Evolutionary conservation across 2,329 filamentous ascomycete genomes (phyloP), one percentile per base, ranked within the genome.

Genomic region (Bisporella sp.): DNA sequence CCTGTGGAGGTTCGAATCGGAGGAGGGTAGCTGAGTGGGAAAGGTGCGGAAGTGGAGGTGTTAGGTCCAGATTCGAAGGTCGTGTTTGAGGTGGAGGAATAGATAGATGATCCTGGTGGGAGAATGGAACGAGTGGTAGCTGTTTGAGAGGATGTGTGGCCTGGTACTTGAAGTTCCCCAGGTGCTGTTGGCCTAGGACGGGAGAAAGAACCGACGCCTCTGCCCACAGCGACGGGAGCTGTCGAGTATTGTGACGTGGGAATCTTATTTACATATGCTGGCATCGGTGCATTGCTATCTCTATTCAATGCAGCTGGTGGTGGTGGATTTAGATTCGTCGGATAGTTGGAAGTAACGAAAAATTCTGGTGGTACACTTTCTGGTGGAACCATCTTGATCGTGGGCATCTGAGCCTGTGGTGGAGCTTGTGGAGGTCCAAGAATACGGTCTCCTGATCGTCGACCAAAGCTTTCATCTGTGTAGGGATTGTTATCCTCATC

Each of bases 401-500:
- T 37, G 8, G 35, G 35, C 35, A 9, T n/a, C 8, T 9, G n/a
- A 37, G 35, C 35, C 4, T 8, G 8, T n/a, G 8, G 35, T 37
- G 35, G 35, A 9, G 35, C 8, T n/a, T 21, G 21, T 21, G 21
- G 21, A 21, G 21, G 13, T 29, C n/a, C 41, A 13, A 42, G 11
- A 28, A 28, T 28, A 13, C 41, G 30, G 41, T 42, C 41, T 21
- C 13, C 28, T 42, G 28, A 29, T 42, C 30, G 9, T 31, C 29
- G 37, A 7, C 47, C 42, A 52, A 52, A 56, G 3, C 46, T 46
- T 31, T 53, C 50, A 37, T 53, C 49, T 9, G 54, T 51, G 42
- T 53, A 48, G n/a, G 53, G 49, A 51, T 48, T 21, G 21, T 21
- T 54, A 33, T 41, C 46, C 5, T 54, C 54, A 37, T 54, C 44